Evolutionary conservation across 371 early-diverging fungal species (phyloP), one percentile per base, ranked within the genome.

Genomic region (Syncephalis plumigaleata): DNA sequence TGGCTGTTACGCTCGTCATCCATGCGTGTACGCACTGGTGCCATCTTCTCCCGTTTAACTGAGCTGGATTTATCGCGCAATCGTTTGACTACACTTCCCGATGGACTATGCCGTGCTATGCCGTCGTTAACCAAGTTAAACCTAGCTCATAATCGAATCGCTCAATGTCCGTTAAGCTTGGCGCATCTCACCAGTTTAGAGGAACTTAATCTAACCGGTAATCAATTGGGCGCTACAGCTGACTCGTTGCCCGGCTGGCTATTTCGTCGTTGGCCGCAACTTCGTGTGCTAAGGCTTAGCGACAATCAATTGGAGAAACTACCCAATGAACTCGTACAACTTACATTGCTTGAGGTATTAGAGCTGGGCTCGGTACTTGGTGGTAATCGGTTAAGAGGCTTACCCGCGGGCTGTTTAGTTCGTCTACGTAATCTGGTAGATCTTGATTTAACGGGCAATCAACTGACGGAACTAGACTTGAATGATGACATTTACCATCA

Each of bases 11-110:
- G 31, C 11, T 4, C 31, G 11, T 31, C 31, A 31, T 7, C 31
- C 31, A 11, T 31, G 31, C 31, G 31, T 31, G 31, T 31, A 7
- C 31, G 31, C 11, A 31, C 31, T 31, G 31, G 31, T 7, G 31
- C 57, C 17, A 55, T 55, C 1, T 55, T 65, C 21, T 49, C 60
- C 15, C 57, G 64, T 26, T 54, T 78, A 17, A 59, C 68, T 0
- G 73, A 73, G 46, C 55, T 79, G 13, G 76, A 77, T 47, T 60
- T 79, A 9, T 72, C 75, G 5, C 62, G 71, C 20, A 77, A 77
- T 45, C 55, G 60, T 5, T 54, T 77, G 2, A 48, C 57, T 2
- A 24, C 52, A 5, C 44, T 77, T 0, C 75, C 77, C 0, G n/a
- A 36, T 13, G 59, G 67, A 39, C 49, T 75, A 11, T 50, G 50